Base-by-base conservation (phyloP, 1,139 yeast species). In the Debaryomyces subglobosus region DNA sequence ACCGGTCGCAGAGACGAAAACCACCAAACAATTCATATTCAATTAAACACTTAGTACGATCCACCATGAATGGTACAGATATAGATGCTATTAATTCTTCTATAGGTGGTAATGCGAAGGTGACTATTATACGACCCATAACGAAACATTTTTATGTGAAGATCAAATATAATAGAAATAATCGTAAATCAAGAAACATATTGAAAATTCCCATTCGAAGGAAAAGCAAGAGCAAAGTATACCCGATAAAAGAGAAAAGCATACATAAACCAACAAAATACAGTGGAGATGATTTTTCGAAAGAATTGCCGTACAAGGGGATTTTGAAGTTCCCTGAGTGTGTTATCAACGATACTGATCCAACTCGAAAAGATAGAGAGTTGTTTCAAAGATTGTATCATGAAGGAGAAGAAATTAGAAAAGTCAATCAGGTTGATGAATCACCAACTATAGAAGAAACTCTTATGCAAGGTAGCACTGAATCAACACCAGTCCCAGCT, bases 221-320 rank as follows among this genome's bases (percentile, higher is more conserved):
- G 15, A 44, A 39, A 25, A 5, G 5, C 9, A 20, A 25, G 2
- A 21, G n/a, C 13, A 24, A 32, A 33, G 37, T 18, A n/a, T 12
- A 13, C 23, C 10, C 36, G 2, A 16, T 8, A 15, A 39, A 16
- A 21, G 36, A 30, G 9, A 40, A 12, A 4, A 36, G 7, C 20
- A 10, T 7, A 10, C 7, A 6, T 7, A 33, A 27, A 24, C 7
- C 15, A 5, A n/a, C 25, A n/a, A 35, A 21, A 8, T 20, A 23
- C 9, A 23, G 13, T 13, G 25, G 7, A 4, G 43, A 38, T 33
- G 37, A 45, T 25, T 47, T 41, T 24, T 18, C 55, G 21, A 52
- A 52, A 46, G 84, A 80, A 51, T 52, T 82, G 38, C 94, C 94
- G 0, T 88, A 82, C 58, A 71, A 85, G 49, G 95, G 95, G 0